Percentiles rank a stretch among this genome's conserved stretches.
Conservation (phyloP, 768 basidiomycete genomes). For the Polyporus arcularius region DNA sequence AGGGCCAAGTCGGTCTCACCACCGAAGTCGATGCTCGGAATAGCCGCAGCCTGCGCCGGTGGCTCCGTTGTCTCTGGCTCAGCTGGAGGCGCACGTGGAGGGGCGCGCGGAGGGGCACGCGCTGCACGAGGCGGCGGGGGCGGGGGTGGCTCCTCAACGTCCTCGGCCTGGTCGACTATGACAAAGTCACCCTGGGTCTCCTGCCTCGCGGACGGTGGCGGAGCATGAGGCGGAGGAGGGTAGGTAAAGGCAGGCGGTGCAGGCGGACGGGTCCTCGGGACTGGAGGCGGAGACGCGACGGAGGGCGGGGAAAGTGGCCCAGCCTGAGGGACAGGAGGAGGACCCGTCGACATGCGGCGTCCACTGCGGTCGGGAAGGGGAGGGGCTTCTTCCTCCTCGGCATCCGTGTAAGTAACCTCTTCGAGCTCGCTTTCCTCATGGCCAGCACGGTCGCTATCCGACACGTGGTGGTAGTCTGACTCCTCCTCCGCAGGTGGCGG, state of each 20-base stretch:
- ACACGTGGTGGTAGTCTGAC: slow-evolving; percentile 34
- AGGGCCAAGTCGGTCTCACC: slow-evolving; percentile 52
- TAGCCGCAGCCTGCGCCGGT: slow-evolving; percentile 72
- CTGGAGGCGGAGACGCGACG: slow-evolving; percentile 29
- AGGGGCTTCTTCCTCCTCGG: slow-evolving; percentile 47
- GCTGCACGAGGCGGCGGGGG: slow-evolving; percentile 45
- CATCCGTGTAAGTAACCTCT: slow-evolving; percentile 58
- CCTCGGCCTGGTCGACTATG: slow-evolving; percentile 31
- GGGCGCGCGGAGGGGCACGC: slow-evolving; percentile 34
- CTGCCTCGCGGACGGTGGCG: slow-evolving; percentile 29
- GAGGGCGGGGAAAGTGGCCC: slow-evolving; percentile 12
- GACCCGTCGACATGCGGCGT: slow-evolving; percentile 29
- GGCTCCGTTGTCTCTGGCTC: slow-evolving; percentile 36
- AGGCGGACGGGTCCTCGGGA: slow-evolving; percentile 12
- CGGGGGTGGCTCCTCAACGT: slow-evolving; percentile 39
- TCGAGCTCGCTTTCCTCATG: slow-evolving; percentile 75
- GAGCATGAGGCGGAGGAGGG: slow-evolving; percentile 21
- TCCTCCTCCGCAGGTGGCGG: slow-evolving; percentile 35
- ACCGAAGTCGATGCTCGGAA: slow-evolving; percentile 54
- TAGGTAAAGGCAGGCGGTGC: slow-evolving; percentile 17
- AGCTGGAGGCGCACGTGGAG: slow-evolving; percentile 43
- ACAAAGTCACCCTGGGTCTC: slow-evolving; percentile 33
- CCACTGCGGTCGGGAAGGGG: slow-evolving; percentile 53
- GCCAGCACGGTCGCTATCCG: slow-evolving; percentile 65
- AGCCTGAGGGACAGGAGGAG: slow-evolving; percentile 19